Percentiles rank a stretch among this genome's conserved stretches.
Conservation (phyloP, 2,329 filamentous ascomycete genomes). For the Botryotinia convoluta region DNA sequence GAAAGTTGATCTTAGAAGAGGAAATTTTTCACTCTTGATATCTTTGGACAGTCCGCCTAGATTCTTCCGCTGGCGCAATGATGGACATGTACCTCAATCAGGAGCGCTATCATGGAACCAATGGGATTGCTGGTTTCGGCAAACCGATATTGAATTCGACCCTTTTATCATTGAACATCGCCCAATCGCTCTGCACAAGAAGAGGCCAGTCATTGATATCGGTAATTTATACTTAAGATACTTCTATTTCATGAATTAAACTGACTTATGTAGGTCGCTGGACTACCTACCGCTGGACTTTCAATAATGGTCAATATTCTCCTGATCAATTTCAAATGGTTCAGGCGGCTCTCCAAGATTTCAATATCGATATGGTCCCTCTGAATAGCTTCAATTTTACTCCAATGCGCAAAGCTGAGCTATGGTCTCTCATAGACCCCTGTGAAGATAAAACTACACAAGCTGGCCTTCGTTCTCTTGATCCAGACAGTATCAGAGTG, state of each 20-base stretch:
- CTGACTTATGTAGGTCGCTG: slow-evolving; percentile 50
- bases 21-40: slow-evolving; percentile 45
- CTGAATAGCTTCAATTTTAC: slow-evolving; percentile 45
- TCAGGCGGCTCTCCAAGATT: slow-evolving; percentile 55
- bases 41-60: slow-evolving; percentile 47
- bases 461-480: slow-evolving; percentile 27
- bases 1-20: slow-evolving; percentile 38
- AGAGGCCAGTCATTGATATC: slow-evolving; percentile 55
- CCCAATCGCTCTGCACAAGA: slow-evolving; percentile 48
- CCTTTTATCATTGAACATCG: slow-evolving; percentile 39
- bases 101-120: slow-evolving; percentile 51
- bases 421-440: slow-evolving; percentile 46
- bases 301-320: slow-evolving; percentile 40
- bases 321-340: slow-evolving; percentile 25
- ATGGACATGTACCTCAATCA: slow-evolving; percentile 43
- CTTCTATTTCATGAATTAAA: slow-evolving; percentile 2
- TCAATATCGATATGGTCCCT: slow-evolving; percentile 61
- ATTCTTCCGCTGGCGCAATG: slow-evolving; percentile 37
- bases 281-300: slow-evolving; percentile 56
- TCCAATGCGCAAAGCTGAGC: slow-evolving; percentile 37
- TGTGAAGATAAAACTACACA: slow-evolving; percentile 22
- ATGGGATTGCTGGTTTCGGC: slow-evolving; percentile 58
- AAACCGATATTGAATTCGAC: slow-evolving; percentile 58
- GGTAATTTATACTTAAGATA: slow-evolving; percentile 35
- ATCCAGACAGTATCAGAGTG: slow-evolving; percentile 35